A percentile compares a stretch with the other conserved stretches of the same genome.
Evolutionary conservation across 164 flowering plant species (phyloP).

Genomic region (Aristolochia contorta): DNA sequence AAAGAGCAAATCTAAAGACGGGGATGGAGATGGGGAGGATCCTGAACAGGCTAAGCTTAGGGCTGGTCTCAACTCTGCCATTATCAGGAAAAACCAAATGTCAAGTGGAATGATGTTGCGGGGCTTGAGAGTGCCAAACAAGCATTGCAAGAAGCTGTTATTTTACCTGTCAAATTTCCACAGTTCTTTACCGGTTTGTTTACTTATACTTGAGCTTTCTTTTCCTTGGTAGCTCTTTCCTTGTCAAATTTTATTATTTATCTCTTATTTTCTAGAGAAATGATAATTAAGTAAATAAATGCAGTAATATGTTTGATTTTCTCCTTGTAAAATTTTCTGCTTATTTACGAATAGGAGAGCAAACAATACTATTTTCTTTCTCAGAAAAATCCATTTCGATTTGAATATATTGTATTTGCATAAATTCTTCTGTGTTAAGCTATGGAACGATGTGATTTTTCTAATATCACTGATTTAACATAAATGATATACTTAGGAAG

Average conservation of each 20-base stretch:
- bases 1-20: conserved; percentile 74
- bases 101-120: conserved; percentile 96
- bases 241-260: too few species aligned
- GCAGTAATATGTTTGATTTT: too few species aligned
- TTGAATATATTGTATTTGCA: too few species aligned
- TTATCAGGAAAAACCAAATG: conserved; percentile 91
- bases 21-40: conserved; percentile 72
- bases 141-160: conserved; percentile 95
- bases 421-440: too few species aligned
- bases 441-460: too few species aligned
- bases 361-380: too few species aligned
- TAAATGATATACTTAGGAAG: too few species aligned
- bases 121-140: conserved; percentile 97
- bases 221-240: background rate
- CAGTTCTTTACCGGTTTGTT: conserved; percentile 85
- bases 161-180: conserved; percentile 90
- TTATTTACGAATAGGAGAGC: too few species aligned
- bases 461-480: too few species aligned
- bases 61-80: conserved; percentile 83
- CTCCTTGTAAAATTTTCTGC: too few species aligned
- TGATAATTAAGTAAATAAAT: too few species aligned
- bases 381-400: too few species aligned
- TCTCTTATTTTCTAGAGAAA: background rate
- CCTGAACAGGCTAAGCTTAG: conserved; percentile 77
- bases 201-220: background rate